Conservation (phyloP, 495 filamentous ascomycete species). For the Hypoxylon trugodes region DNA sequence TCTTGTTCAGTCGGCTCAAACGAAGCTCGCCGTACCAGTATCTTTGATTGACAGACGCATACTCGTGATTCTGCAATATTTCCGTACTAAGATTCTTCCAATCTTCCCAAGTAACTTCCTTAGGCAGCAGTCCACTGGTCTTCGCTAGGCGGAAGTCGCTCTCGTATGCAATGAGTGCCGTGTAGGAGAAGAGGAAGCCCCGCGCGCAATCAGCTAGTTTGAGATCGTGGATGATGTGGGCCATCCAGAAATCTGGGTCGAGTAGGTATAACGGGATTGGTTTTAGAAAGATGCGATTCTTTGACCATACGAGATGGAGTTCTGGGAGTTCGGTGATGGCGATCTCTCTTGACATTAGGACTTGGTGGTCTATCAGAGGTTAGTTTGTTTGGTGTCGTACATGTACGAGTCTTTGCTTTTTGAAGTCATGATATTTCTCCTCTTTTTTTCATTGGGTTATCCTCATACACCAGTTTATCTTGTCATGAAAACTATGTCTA, state of each 20-base stretch:
- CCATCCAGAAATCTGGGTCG: slow-evolving; percentile 50
- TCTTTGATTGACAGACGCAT: slow-evolving; percentile 46
- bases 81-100: slow-evolving; percentile 40
- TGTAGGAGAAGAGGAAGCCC: slow-evolving; percentile 57
- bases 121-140: slow-evolving; percentile 48
- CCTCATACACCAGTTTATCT: neutral
- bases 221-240: slow-evolving; percentile 24
- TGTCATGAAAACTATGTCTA: too few relatives aligned
- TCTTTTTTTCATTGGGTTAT: neutral
- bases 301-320: slow-evolving; percentile 54
- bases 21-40: slow-evolving; percentile 59
- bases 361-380: slow-evolving; percentile 48
- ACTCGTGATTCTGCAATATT: slow-evolving; percentile 36
- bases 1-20: slow-evolving; percentile 50
- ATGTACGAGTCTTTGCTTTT: neutral
- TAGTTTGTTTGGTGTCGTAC: slow-evolving; percentile 2
- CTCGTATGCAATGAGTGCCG: slow-evolving; percentile 52
- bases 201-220: slow-evolving; percentile 44
- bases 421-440: neutral
- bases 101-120: slow-evolving; percentile 39
- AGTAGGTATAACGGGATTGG: slow-evolving; percentile 56
- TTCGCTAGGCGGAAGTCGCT: slow-evolving; percentile 55
- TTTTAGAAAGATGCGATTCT: slow-evolving; percentile 53
- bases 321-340: slow-evolving; percentile 52
- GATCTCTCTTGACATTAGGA: slow-evolving; percentile 53